Conservation (phyloP, 2,329 filamentous ascomycete species). For the Niveomyces coronatus region DNA sequence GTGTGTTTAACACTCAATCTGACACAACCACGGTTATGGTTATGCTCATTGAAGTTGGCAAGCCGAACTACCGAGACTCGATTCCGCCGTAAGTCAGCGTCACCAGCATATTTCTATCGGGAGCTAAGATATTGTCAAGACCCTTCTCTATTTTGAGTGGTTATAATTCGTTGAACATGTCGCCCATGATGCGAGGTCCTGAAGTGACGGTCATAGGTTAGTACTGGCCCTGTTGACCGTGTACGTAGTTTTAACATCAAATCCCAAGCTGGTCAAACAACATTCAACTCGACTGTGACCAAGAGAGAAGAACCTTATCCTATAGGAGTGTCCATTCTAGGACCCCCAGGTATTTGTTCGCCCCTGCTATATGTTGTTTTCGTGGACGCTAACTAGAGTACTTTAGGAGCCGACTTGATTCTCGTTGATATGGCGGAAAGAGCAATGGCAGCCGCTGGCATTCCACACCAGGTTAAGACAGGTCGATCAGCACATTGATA, state of each 20-base stretch:
- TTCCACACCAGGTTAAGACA: not conserved
- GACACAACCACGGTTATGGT: not conserved
- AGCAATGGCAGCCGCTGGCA: not conserved
- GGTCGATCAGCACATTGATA: not conserved
- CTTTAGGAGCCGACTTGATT: not conserved
- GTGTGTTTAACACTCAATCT: not conserved
- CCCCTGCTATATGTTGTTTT: not conserved
- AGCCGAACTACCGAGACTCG: not conserved
- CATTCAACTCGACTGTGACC: not conserved
- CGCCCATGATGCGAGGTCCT: not conserved
- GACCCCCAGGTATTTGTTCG: not conserved
- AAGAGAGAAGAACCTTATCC: not conserved
- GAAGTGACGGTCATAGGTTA: not conserved
- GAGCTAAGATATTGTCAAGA: not conserved
- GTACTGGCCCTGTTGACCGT: not conserved
- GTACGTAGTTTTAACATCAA: not conserved
- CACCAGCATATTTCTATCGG: not conserved
- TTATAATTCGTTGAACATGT: constrained; percentile 1
- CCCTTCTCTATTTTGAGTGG: not conserved
- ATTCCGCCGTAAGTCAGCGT: not conserved
- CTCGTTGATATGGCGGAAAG: not conserved
- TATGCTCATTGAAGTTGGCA: not conserved
- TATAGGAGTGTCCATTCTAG: not conserved
- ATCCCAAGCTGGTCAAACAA: not conserved
- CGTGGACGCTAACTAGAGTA: not conserved